Evolutionary conservation across 257 asterid genomes (phyloP).

Genomic region (Verbena officinalis): DNA sequence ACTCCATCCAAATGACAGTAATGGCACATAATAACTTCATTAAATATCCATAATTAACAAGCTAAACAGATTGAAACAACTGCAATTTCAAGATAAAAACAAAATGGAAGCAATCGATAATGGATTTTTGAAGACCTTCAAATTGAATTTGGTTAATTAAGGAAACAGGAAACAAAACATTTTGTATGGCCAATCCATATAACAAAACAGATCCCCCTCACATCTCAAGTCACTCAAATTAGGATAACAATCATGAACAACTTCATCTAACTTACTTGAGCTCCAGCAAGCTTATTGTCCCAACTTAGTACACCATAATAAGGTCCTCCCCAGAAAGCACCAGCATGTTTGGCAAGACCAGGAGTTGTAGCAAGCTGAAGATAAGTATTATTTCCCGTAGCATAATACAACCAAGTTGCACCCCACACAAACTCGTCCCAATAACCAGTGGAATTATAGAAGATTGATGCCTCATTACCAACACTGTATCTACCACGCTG

Average conservation of each 20-base stretch:
- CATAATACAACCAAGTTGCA: constrained; percentile 92
- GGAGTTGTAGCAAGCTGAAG: constrained; percentile 88
- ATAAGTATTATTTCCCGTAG: constrained; percentile 83
- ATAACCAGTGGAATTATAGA: constrained; percentile 85
- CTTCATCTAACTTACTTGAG: constrained; percentile 61
- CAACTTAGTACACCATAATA: constrained; percentile 90
- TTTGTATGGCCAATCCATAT: constrained; percentile 2
- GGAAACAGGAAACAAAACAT: neutral
- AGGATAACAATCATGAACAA: neutral
- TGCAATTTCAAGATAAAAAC: neutral
- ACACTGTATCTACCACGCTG: constrained; percentile 90
- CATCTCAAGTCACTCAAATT: too few relatives aligned
- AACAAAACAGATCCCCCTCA: neutral
- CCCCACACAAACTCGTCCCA: constrained; percentile 96
- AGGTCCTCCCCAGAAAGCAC: constrained; percentile 96
- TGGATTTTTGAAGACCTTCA: constrained; percentile 10
- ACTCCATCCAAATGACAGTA: neutral
- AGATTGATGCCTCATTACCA: constrained; percentile 61
- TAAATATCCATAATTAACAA: neutral
- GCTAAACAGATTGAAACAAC: neutral
- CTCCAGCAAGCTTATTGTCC: constrained; percentile 95
- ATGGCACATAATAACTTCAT: neutral
- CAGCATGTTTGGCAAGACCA: constrained; percentile 81
- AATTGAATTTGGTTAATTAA: neutral
- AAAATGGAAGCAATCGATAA: neutral